phyloP scores from a whole-genome alignment of 441 rosid genomes.

The Eruca vesicaria region DNA sequence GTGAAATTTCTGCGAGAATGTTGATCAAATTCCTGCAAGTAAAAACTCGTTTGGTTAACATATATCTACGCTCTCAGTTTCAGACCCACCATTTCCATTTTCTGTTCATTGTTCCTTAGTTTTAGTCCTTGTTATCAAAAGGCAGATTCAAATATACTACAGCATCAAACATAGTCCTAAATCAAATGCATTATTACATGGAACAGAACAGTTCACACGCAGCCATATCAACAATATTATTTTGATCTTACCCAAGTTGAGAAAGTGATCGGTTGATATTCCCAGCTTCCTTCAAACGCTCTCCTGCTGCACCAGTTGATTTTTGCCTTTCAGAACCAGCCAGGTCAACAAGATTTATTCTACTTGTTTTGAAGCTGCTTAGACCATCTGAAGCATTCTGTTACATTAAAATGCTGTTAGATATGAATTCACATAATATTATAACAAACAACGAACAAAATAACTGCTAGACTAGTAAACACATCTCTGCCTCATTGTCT shows the following conservation, averaged over 20 bases:
- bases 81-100: background rate
- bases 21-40: conserved; percentile 93
- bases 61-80: conserved; percentile 7
- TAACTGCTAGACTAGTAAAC: conserved; percentile 7
- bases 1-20: conserved; percentile 97
- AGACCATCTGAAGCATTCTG: conserved; percentile 86
- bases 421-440: background rate
- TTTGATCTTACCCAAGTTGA: conserved; percentile 86
- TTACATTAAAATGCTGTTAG: conserved; percentile 4
- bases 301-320: conserved; percentile 96
- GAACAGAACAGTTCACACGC: conserved; percentile 1
- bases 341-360: conserved; percentile 97
- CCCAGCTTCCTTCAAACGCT: conserved; percentile 97
- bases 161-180: background rate
- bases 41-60: background rate
- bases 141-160: conserved; percentile 7
- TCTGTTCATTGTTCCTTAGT: conserved; percentile 2
- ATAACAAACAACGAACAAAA: background rate
- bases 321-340: conserved; percentile 99
- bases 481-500: conserved; percentile 5
- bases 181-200: conserved; percentile 7
- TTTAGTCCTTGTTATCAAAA: background rate
- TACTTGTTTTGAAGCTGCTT: conserved; percentile 91
- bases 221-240: conserved; percentile 1
- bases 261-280: conserved; percentile 98